A percentile compares a stretch with the other conserved stretches of the same genome.
Evolutionary conservation across 2,329 filamentous ascomycete genomes (phyloP).

Genomic region (Penicillium sp.): DNA sequence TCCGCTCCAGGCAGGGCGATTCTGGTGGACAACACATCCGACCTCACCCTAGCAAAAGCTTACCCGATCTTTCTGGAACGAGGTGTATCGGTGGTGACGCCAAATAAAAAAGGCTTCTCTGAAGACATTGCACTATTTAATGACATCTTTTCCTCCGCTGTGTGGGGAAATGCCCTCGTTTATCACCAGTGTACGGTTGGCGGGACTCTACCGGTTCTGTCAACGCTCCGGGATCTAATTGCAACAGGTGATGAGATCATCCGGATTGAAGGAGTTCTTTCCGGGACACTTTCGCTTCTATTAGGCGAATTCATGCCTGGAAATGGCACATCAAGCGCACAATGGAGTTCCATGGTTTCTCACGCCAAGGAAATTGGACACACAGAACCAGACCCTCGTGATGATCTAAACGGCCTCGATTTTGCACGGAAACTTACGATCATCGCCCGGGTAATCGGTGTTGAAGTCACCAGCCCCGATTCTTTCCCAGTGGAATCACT

Average conservation of each 20-base stretch:
- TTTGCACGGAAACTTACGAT: constrained; percentile 97
- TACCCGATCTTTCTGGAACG: constrained; percentile 81
- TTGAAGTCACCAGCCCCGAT: constrained; percentile 81
- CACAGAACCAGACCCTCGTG: constrained; percentile 84
- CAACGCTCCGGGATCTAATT: constrained; percentile 90
- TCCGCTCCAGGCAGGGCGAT: constrained; percentile 77
- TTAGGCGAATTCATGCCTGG: constrained; percentile 96
- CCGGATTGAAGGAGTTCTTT: constrained; percentile 96
- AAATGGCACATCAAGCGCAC: constrained; percentile 64
- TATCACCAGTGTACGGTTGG: constrained; percentile 97
- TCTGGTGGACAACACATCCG: constrained; percentile 94
- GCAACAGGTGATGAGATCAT: constrained; percentile 90
- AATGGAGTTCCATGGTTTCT: constrained; percentile 89
- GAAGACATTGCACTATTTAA: constrained; percentile 81
- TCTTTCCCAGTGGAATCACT: constrained; percentile 93
- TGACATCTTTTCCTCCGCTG: constrained; percentile 79
- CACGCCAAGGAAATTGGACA: constrained; percentile 94
- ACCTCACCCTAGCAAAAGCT: constrained; percentile 77
- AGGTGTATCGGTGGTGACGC: constrained; percentile 90
- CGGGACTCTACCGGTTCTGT: constrained; percentile 90
- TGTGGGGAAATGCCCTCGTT: constrained; percentile 70
- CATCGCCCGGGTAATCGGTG: constrained; percentile 80
- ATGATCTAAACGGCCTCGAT: constrained; percentile 85
- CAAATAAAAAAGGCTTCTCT: constrained; percentile 98
- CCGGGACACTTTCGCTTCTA: constrained; percentile 95